Percentiles rank a stretch among this genome's conserved stretches.
phyloP scores from a whole-genome alignment of 352 stramenopile genomes.

The Globisporangium emineosum region DNA sequence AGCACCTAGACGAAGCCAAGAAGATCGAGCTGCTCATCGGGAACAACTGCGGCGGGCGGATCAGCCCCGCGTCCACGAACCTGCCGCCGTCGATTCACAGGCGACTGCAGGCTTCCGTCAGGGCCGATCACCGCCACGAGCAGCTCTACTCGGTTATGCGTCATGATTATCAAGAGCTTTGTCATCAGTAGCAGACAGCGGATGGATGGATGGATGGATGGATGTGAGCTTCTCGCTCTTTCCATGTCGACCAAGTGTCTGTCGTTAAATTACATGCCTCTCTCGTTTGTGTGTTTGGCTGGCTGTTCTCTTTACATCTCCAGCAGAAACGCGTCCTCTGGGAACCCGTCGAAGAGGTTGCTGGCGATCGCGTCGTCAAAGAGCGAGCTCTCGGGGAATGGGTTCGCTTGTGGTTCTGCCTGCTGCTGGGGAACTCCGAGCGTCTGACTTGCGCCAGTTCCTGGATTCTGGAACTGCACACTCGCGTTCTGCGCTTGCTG shows the following conservation, averaged over 20 bases:
- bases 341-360: conserved; percentile 77
- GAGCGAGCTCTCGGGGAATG: conserved; percentile 26
- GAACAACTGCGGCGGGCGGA: conserved; percentile 45
- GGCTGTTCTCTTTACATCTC: conserved; percentile 51
- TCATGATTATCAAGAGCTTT: conserved; percentile 40
- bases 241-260: conserved; percentile 16
- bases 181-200: conserved; percentile 3
- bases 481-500: conserved; percentile 14
- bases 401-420: conserved; percentile 16
- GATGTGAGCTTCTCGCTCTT: neutral
- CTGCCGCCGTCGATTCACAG: conserved; percentile 46
- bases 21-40: conserved; percentile 74
- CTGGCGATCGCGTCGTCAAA: conserved; percentile 38
- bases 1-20: conserved; percentile 44
- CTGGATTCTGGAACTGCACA: conserved; percentile 17
- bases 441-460: neutral
- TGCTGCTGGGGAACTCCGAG: conserved; percentile 15
- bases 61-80: conserved; percentile 46
- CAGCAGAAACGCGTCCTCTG: conserved; percentile 67
- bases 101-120: conserved; percentile 41
- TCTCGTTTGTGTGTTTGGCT: conserved; percentile 9
- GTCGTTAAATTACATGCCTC: conserved; percentile 25
- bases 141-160: conserved; percentile 49
- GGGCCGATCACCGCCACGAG: conserved; percentile 46
- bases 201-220: no score